Evolutionary conservation across 148 eudicot species (phyloP).

Genomic region (Rhododendron griersonianum): DNA sequence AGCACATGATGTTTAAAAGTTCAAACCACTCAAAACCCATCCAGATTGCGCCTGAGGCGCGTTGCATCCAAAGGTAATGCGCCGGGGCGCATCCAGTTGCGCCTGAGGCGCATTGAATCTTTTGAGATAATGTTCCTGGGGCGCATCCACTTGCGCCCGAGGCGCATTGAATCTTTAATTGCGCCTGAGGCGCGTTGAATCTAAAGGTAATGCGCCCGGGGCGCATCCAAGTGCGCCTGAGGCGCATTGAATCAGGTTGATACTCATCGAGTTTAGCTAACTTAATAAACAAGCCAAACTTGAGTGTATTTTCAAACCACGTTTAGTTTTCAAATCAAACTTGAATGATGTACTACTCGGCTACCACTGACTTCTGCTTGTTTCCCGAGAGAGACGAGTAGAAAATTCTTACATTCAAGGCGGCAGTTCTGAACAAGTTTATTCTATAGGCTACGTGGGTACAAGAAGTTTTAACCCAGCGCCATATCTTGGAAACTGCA

Average conservation of each 20-base stretch:
- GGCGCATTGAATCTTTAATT: no score
- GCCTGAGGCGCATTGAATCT: no score
- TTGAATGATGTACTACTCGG: neutral
- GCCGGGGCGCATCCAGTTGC: no score
- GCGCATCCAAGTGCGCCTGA: no score
- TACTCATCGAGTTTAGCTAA: neutral
- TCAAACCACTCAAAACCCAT: neutral
- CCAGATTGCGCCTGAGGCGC: neutral
- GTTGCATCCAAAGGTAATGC: no score
- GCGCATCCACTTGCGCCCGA: no score
- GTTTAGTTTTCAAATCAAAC: neutral
- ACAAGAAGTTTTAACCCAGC: neutral
- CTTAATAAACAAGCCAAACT: neutral
- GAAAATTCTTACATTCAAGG: slow-evolving; percentile 42
- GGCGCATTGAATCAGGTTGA: neutral
- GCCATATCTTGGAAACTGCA: neutral
- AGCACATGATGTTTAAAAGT: neutral
- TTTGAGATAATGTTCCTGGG: no score
- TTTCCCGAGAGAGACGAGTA: neutral
- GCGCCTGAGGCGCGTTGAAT: no score
- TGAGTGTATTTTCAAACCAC: neutral
- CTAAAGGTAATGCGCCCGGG: no score
- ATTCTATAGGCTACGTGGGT: neutral
- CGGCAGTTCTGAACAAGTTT: slow-evolving; percentile 43
- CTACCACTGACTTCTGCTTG: neutral